A percentile compares a stretch with the other conserved stretches of the same genome.
phyloP scores from a whole-genome alignment of 176 grass and related monocot genomes.

The Oryza punctata region DNA sequence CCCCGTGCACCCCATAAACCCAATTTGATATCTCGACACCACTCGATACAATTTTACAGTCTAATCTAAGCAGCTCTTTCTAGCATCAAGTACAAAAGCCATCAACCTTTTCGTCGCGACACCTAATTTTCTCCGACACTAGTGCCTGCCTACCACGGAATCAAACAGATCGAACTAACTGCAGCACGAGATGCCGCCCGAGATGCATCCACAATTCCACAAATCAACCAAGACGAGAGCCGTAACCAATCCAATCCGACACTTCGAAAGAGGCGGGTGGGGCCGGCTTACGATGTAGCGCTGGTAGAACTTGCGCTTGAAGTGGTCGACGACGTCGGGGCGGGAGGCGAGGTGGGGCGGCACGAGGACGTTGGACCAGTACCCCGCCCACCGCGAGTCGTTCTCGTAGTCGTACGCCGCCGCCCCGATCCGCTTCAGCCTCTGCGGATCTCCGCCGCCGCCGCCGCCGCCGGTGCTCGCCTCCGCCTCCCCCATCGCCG shows the following conservation, averaged over 20 bases:
- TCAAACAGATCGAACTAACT: conserved; percentile 26
- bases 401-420: conserved; percentile 91
- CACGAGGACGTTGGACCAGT: conserved; percentile 86
- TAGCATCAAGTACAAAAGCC: neutral
- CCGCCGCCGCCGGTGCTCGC: conserved; percentile 25
- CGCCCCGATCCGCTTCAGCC: conserved; percentile 70
- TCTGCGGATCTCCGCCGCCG: conserved; percentile 62
- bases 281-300: conserved; percentile 59
- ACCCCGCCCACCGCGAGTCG: conserved; percentile 90
- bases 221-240: neutral
- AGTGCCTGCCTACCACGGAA: neutral
- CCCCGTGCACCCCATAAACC: neutral
- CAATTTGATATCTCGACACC: conserved; percentile 1
- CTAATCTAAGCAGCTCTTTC: neutral
- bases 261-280: too few relatives aligned
- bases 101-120: neutral
- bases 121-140: neutral
- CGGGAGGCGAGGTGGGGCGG: conserved; percentile 75
- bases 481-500: conserved; percentile 50
- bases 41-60: neutral
- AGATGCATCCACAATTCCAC: conserved; percentile 1
- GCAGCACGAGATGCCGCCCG: neutral
- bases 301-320: conserved; percentile 98
- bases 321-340: conserved; percentile 83
- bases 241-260: neutral